Evolutionary conservation across 2,329 filamentous ascomycete genomes (phyloP), one percentile per base, ranked within the genome.

Genomic region (Neofusicoccum laricinum): DNA sequence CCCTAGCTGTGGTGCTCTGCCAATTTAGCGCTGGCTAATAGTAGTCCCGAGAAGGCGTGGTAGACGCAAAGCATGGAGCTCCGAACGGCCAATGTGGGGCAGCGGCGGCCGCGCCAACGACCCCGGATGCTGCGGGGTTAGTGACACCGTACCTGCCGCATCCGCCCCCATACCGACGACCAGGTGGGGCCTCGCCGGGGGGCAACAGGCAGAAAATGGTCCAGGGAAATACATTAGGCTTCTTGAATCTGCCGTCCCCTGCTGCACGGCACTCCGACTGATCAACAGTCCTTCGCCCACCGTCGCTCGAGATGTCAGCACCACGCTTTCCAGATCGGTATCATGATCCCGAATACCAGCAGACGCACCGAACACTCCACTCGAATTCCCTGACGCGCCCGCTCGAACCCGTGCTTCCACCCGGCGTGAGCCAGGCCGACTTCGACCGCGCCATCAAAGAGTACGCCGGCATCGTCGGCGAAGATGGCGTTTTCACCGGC

Each of bases 301-400:
- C 25, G 25, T 30, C 25, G n/a, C n/a, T n/a, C n/a, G 40, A 55
- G 1, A 57, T 57, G 51, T 21, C 51, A 12, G 17, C 36, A 30
- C 12, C 51, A 17, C 38, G 8, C 14, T 57, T 57, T n/a, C 51
- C 51, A 2, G 25, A 57, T 15, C 50, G 69, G 36, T 82, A 81
- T 66, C 67, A 70, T 25, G 74, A 81, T 63, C 68, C 74, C 7
- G 71, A 78, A 49, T 81, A 81, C 66, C 78, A 82, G 68, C 69
- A 70, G 2, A 79, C 77, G 1, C 80, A 81, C 67, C 73, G 74
- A 50, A 73, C 71, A 5, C 76, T 79, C 14, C 82, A 80, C 69
- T 75, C 77, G 30, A 73, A 77, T 32, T 77, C 76, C 4, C 72
- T 81, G 7, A 76, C 75, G 0, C 67, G 69, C 6, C 75, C 73